These are phyloP conservation scores for Rutstroemia sp. DNA, from an alignment of 2,329 filamentous ascomycete genomes.

Conservation along the genomic window DNA sequence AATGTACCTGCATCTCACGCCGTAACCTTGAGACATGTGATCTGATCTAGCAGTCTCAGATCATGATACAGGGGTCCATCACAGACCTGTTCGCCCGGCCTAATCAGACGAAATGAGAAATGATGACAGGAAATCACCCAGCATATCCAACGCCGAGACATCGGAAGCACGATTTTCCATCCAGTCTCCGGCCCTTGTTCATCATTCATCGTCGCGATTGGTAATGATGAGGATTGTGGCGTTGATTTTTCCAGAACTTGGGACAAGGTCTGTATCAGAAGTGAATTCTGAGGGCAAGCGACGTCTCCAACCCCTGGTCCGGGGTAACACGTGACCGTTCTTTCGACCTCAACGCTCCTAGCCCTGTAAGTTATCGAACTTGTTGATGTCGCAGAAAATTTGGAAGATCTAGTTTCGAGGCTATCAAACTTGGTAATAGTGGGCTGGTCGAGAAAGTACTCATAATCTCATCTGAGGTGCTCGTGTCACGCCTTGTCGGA, in stretches of 20 bases:
- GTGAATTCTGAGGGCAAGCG: constrained; percentile 2
- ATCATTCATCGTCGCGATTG: background rate
- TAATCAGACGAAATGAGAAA: background rate
- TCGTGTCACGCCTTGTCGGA: too few relatives aligned
- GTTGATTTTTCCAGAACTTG: background rate
- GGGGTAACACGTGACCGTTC: constrained; percentile 1
- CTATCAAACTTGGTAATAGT: too few relatives aligned
- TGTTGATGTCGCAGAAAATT: background rate
- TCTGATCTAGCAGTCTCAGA: background rate
- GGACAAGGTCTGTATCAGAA: constrained; percentile 3
- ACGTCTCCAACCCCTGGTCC: constrained; percentile 1
- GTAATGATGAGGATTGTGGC: background rate
- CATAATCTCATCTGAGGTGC: too few relatives aligned
- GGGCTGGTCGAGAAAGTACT: too few relatives aligned
- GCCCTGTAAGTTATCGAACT: background rate
- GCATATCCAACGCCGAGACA: background rate
- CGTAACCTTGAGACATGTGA: background rate
- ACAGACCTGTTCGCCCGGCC: background rate
- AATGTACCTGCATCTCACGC: too few relatives aligned
- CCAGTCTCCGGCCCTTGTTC: background rate
- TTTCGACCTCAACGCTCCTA: too few relatives aligned
- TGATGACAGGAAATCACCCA: background rate
- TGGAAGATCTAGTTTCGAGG: background rate
- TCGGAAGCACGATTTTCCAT: background rate
- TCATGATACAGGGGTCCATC: background rate